phyloP scores from a whole-genome alignment of 306 rosid species.

The Ceratonia siliqua region DNA sequence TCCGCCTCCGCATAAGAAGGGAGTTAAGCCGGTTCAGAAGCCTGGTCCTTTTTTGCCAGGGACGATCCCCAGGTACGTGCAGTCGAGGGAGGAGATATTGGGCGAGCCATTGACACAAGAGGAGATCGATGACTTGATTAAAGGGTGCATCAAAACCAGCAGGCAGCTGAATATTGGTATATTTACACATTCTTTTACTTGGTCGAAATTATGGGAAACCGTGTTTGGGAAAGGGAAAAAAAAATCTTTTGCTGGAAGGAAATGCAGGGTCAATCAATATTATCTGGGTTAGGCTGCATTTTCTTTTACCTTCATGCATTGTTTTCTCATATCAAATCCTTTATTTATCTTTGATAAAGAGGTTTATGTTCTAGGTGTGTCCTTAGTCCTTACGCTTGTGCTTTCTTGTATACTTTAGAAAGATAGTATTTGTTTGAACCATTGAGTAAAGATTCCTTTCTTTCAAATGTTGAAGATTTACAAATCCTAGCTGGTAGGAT shows the following conservation, averaged over 20 bases:
- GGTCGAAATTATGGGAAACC: not conserved
- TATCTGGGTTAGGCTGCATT: not conserved
- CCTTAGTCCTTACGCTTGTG: not conserved
- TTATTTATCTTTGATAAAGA: not conserved
- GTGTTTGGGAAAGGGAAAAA: not conserved
- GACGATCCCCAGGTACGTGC: slow-evolving; percentile 56
- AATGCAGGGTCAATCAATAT: not conserved
- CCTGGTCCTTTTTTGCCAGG: slow-evolving; percentile 72
- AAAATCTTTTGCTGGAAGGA: not conserved
- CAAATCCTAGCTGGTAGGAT: slow-evolving; percentile 1
- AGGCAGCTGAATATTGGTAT: slow-evolving; percentile 75
- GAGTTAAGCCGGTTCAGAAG: slow-evolving; percentile 66
- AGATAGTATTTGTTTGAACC: not conserved
- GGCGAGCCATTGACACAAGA: slow-evolving; percentile 64
- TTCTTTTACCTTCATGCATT: not conserved
- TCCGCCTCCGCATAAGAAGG: slow-evolving; percentile 73
- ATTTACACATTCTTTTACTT: not conserved
- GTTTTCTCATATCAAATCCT: not conserved
- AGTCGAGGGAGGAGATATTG: slow-evolving; percentile 63
- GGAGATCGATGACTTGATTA: slow-evolving; percentile 48
- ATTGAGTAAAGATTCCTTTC: not conserved
- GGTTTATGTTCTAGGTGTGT: not conserved
- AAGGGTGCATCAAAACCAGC: slow-evolving; percentile 44
- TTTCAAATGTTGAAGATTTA: not conserved
- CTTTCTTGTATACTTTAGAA: not conserved